These are phyloP conservation scores for Wickerhamiella alocasiicola DNA, from an alignment of 805 yeast genomes.

Conservation along the genomic window DNA sequence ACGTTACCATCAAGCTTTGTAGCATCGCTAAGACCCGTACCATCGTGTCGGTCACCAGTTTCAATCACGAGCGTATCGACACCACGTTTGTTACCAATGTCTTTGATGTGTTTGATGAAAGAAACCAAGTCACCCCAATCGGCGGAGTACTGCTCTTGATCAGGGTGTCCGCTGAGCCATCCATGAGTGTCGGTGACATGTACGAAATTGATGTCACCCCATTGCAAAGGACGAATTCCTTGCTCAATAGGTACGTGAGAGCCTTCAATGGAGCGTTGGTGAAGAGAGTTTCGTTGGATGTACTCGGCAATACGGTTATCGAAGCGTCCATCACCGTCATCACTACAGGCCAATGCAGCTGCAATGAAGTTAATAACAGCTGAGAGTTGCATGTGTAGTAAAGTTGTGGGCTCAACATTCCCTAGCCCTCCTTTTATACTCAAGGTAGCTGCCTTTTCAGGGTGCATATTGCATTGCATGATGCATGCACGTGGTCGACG, in stretches of 20 bases:
- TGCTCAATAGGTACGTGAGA: slow-evolving; percentile 7
- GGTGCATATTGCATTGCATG: too few species aligned
- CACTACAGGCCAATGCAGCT: slow-evolving; percentile 7
- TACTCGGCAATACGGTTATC: slow-evolving; percentile 11
- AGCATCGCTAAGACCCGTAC: slow-evolving; percentile 79
- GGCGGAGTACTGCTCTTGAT: slow-evolving; percentile 44
- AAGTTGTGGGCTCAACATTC: too few species aligned
- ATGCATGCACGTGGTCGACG: too few species aligned
- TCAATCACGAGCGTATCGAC: slow-evolving; percentile 67
- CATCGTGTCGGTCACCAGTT: slow-evolving; percentile 91
- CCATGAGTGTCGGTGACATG: slow-evolving; percentile 97
- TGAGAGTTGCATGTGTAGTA: too few species aligned
- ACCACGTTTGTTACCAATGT: slow-evolving; percentile 32
- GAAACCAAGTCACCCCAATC: slow-evolving; percentile 89
- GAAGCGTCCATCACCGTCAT: slow-evolving; percentile 16
- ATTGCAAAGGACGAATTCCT: slow-evolving; percentile 31
- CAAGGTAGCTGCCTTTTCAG: too few species aligned
- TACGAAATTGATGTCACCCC: slow-evolving; percentile 70
- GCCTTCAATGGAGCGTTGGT: slow-evolving; percentile 12
- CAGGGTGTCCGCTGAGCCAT: slow-evolving; percentile 78
- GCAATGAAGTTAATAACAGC: not conserved
- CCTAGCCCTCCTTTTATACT: too few species aligned
- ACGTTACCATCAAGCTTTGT: slow-evolving; percentile 57
- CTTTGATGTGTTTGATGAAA: slow-evolving; percentile 43
- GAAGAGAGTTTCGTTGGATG: slow-evolving; percentile 1